Evolutionary conservation across 768 basidiomycete genomes (phyloP).

Genomic region (Suillus placidus): DNA sequence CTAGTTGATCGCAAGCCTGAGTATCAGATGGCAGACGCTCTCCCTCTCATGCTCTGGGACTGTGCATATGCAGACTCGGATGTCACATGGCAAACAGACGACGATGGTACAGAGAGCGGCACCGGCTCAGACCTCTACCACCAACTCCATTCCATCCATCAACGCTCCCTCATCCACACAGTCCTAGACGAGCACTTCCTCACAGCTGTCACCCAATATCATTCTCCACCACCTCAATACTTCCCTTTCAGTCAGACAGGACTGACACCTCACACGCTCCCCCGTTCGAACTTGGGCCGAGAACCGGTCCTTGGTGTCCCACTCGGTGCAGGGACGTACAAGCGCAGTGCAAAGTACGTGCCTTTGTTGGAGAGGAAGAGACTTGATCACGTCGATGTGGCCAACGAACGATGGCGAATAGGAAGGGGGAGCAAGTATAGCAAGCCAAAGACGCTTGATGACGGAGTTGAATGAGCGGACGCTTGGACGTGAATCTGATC

Average conservation of each 20-base stretch:
- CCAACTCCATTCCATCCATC: slow-evolving; percentile 54
- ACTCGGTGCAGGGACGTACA: slow-evolving; percentile 71
- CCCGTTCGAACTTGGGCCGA: slow-evolving; percentile 18
- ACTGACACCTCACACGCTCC: slow-evolving; percentile 23
- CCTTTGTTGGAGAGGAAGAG: slow-evolving; percentile 69
- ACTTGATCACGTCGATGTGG: slow-evolving; percentile 68
- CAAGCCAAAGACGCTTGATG: slow-evolving; percentile 2
- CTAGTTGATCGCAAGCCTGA: slow-evolving; percentile 76
- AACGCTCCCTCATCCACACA: slow-evolving; percentile 62
- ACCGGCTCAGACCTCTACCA: slow-evolving; percentile 47
- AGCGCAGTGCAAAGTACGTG: slow-evolving; percentile 62
- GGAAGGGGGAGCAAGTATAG: slow-evolving; percentile 55
- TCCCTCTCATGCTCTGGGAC: slow-evolving; percentile 92
- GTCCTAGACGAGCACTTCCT: slow-evolving; percentile 70
- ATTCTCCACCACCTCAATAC: slow-evolving; percentile 43
- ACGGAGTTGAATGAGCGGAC: slow-evolving; percentile 12
- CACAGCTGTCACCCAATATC: slow-evolving; percentile 53
- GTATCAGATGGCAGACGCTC: slow-evolving; percentile 92
- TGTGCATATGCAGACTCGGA: slow-evolving; percentile 72
- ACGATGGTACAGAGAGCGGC: slow-evolving; percentile 32
- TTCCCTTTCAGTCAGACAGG: slow-evolving; percentile 40
- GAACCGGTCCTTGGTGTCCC: slow-evolving; percentile 51
- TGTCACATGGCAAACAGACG: slow-evolving; percentile 73
- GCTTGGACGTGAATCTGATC: neutral
- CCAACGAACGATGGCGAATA: slow-evolving; percentile 78